Evolutionary conservation across 202 grass and related monocot species (phyloP).

Genomic region (Zizania palustris): DNA sequence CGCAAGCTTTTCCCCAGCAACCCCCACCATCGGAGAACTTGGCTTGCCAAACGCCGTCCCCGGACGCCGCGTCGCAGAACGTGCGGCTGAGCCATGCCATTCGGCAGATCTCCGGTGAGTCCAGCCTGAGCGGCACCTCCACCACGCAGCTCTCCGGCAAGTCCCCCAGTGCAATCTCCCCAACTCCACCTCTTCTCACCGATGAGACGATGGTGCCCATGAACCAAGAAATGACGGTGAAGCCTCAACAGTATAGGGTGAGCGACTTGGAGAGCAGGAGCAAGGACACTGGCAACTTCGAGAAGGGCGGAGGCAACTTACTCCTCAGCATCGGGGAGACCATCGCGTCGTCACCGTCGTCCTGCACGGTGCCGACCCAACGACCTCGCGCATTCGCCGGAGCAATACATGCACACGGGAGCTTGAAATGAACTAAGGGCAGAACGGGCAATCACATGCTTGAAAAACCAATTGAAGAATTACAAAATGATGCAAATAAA

Average conservation of each 20-base stretch:
- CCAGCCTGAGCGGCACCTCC: constrained; percentile 83
- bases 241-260: constrained; percentile 59
- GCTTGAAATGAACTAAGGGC: too few relatives aligned
- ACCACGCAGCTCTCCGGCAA: constrained; percentile 87
- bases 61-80: constrained; percentile 72
- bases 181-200: constrained; percentile 8
- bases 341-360: constrained; percentile 65
- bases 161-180: constrained; percentile 57
- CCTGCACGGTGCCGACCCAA: too few relatives aligned
- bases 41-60: constrained; percentile 75
- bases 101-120: constrained; percentile 78
- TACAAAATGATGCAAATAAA: too few relatives aligned
- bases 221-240: too few relatives aligned
- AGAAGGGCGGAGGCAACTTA: constrained; percentile 47
- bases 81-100: constrained; percentile 71
- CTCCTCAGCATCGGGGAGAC: constrained; percentile 48
- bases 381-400: too few relatives aligned
- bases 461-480: too few relatives aligned
- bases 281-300: constrained; percentile 57
- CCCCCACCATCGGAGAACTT: too few relatives aligned
- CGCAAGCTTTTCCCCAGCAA: too few relatives aligned
- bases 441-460: too few relatives aligned
- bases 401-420: too few relatives aligned
- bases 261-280: constrained; percentile 94
- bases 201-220: constrained; percentile 69